Base-by-base conservation (phyloP, 1,284 basidiomycete genomes). In the Meira miltonrushii region DNA sequence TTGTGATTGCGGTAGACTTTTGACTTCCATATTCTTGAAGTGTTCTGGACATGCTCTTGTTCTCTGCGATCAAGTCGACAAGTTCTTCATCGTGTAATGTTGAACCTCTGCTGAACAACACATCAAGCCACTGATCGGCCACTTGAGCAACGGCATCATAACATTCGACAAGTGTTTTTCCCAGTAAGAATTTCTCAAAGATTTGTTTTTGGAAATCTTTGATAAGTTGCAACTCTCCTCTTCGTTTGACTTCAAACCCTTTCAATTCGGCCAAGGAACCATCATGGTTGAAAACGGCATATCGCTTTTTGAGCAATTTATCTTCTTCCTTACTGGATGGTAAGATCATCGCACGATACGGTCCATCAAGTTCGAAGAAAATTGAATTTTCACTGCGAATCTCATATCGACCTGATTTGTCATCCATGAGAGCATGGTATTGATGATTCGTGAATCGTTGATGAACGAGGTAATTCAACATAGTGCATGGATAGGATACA, bases 131-230 rank as follows among this genome's bases (percentile, higher is more conserved):
- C 70, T 93, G 91, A 78, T 99, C 86, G 17, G 95, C 95, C 37
- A 97, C 86, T 63, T 89, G 84, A 0, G 95, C 94, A 21, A 98
- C 95, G 0, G 89, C 90, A 5, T 87, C 86, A 74, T 99, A 98
- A 78, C 95, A 98, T 74, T 96, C 93, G 74, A 93, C 88, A 1
- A 90, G 90, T 0, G 93, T 96, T 0, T 85, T 83, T 0, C 95
- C 95, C 0, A 97, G 85, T 50, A 98, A 81, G 82, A 98, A 99
- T 76, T 90, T 94, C 80, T 95, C 92, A 79, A 99, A 99, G 73
- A 99, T 92, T 74, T 95, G 91, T 6, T 91, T 92, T 78, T 99
- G 95, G 84, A 99, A 99, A 70, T 94, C 95, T 81, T 99, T 99
- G 87, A 99, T 95, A 74, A 99, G 86, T 75, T 98, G 95, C 55